These are phyloP conservation scores for Neofusicoccum laricinum DNA, from an alignment of 2,329 filamentous ascomycete species.

Conservation along the genomic window DNA sequence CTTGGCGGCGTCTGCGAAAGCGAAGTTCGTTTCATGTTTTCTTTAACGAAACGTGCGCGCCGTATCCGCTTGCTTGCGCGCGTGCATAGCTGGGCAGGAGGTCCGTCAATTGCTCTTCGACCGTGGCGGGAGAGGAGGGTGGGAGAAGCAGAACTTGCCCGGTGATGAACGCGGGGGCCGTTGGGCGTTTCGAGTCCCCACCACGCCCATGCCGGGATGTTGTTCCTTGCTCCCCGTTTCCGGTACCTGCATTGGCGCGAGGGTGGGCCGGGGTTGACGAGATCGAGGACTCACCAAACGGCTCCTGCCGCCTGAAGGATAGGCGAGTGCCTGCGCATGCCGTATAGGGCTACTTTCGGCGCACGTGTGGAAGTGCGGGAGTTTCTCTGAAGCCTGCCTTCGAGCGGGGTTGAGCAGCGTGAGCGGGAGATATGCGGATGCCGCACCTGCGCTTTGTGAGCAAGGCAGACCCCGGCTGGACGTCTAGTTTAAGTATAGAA, in stretches of 20 bases:
- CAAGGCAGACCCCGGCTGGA: neutral
- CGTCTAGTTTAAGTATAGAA: neutral
- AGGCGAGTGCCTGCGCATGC: neutral
- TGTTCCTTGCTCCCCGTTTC: neutral
- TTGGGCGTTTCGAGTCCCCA: slow-evolving; percentile 1
- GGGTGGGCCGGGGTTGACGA: neutral
- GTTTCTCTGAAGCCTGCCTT: too few species aligned
- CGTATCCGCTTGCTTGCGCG: neutral
- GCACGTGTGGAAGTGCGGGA: too few species aligned
- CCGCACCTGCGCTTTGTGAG: neutral
- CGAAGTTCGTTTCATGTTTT: too few species aligned
- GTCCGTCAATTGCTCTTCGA: neutral
- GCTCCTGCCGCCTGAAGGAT: neutral
- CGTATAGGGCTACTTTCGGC: too few species aligned
- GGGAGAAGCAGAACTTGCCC: neutral
- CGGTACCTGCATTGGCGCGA: slow-evolving; percentile 1
- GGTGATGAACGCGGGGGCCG: neutral
- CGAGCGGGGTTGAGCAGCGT: too few species aligned
- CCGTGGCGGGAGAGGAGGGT: neutral
- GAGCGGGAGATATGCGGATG: too few species aligned
- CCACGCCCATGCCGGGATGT: neutral
- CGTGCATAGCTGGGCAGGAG: too few species aligned
- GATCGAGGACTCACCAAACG: neutral
- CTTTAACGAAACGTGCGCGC: too few species aligned
- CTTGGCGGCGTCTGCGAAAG: too few species aligned